Base-by-base conservation (phyloP, 148 eudicot genomes). In the Chenopodium berlandieri region DNA sequence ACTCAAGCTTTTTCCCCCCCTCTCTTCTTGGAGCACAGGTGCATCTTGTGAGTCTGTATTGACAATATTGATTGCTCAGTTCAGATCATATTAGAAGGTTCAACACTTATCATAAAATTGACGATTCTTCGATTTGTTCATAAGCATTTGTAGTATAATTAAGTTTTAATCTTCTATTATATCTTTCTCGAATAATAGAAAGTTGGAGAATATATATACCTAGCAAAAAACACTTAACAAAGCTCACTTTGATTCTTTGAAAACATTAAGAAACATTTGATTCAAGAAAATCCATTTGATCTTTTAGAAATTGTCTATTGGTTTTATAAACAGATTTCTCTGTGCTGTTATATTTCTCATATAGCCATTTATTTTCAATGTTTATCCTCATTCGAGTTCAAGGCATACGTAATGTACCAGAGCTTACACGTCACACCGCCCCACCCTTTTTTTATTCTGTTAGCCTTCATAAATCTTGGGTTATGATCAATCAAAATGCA, bases 401-500 rank as follows among this genome's bases (percentile, higher is more conserved):
- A 62, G n/a, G 65, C 65, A 22, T 62, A 62, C 6, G 10, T 20
- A 62, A 2, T 62, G 10, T 62, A 8, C 65, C n/a, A 62, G 23
- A 62, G n/a, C 65, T 62, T 62, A 23, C 11, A 62, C 20, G 5
- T 12, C 0, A 37, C 16, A 13, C 19, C 20, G 0, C 25, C 25
- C 25, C 25, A 23, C 25, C 25, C 25, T 23, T 23, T 25, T 40
- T 32, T 37, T 31, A 23, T 73, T 25, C 17, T 16, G 4, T 16
- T 16, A 58, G 32, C 23, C 34, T 31, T 71, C 0, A 17, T 23
- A 17, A 56, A 48, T 71, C 60, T 14, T 23, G 2, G 22, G 1
- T 68, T 37, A 50, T 9, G 11, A 23, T 23, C 25, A 23, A 23
- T 34, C 13, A 8, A 27, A 69, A 48, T 88, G 93, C 91, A 95